Evolutionary conservation across 805 yeast species (phyloP).

Genomic region (Ogataea neopini): DNA sequence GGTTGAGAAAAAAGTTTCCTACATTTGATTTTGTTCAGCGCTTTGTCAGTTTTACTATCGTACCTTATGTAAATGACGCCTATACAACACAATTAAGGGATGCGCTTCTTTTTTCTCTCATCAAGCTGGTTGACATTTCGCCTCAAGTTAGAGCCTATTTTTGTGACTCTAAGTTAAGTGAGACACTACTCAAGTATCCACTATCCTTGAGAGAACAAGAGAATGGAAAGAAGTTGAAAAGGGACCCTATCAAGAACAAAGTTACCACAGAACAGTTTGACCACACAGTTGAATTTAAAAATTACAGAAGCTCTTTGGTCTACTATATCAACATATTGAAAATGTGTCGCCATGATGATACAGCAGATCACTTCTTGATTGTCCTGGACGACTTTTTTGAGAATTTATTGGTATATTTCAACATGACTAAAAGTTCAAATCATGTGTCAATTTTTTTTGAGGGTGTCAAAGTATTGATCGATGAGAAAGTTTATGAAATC

Average conservation of each 20-base stretch:
- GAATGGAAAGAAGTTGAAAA: constrained; percentile 12
- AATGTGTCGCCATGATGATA: constrained; percentile 11
- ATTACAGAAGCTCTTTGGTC: constrained; percentile 11
- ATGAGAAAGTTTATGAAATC: constrained; percentile 1
- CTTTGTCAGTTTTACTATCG: constrained; percentile 11
- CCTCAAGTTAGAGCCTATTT: constrained; percentile 11
- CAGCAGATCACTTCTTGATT: constrained; percentile 12
- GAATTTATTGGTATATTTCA: constrained; percentile 11
- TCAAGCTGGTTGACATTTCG: constrained; percentile 14
- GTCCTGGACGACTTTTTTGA: constrained; percentile 17
- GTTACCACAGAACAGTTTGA: constrained; percentile 18
- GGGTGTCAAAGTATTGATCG: constrained; percentile 17
- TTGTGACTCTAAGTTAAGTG: constrained; percentile 15
- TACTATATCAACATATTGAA: constrained; percentile 18
- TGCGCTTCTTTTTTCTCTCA: constrained; percentile 10
- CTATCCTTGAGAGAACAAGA: constrained; percentile 12
- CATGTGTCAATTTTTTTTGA: constrained; percentile 21
- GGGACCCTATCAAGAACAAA: constrained; percentile 16
- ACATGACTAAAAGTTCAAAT: constrained; percentile 9
- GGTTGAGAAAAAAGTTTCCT: constrained; percentile 14
- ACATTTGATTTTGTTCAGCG: constrained; percentile 21
- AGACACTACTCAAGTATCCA: constrained; percentile 19
- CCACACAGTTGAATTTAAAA: constrained; percentile 15
- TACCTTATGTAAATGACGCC: constrained; percentile 7
- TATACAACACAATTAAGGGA: constrained; percentile 13